Evolutionary conservation across 1,139 yeast species (phyloP), one percentile per base, ranked within the genome.

Genomic region (Tardiomyces depauwii): DNA sequence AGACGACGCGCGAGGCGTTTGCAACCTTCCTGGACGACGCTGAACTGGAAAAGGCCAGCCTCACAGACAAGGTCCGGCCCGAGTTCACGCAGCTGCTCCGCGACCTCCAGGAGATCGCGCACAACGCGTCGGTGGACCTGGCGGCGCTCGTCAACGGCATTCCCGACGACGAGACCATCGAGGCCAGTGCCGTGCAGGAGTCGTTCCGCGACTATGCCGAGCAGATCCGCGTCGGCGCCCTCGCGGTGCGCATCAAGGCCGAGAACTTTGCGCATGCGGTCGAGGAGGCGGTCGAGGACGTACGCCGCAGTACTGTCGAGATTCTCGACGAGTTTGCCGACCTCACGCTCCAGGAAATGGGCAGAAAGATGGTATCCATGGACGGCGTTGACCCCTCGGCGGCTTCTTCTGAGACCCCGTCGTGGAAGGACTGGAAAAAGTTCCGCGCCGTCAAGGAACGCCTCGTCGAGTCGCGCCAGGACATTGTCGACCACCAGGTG

Each of bases 371-470:
- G 51, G 41, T 48, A 18, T 42, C 43, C 43, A 40, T 36, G 54
- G 46, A 51, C 47, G 47, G 44, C 44, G 55, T 55, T 32, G 51
- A 48, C 39, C 45, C 45, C 45, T 49, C 51, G 44, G 57, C 46
- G 59, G 64, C 40, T 59, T 63, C 55, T 62, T 71, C 52, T 62
- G 76, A 41, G 69, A 74, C 53, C 65, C 66, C 45, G 66, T 54
- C 55, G 40, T 82, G 91, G 84, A 62, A 68, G 21, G 77, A 78
- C 42, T 84, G 91, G 91, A 81, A 78, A 58, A 72, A 72, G 50
- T 82, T 76, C 60, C 78, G 80, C 53, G 62, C 64, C 42, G 69
- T 80, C 47, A 84, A 82, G 59, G 78, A 75, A 47, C 62, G 66
- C 21, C 63, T 84, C 28, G 70, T 74, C 53, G 66, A 68, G 21